A percentile compares a stretch with the other conserved stretches of the same genome.
phyloP scores from a whole-genome alignment of 2,329 filamentous ascomycete species.

The Hawksworthiomyces lignivorus region DNA sequence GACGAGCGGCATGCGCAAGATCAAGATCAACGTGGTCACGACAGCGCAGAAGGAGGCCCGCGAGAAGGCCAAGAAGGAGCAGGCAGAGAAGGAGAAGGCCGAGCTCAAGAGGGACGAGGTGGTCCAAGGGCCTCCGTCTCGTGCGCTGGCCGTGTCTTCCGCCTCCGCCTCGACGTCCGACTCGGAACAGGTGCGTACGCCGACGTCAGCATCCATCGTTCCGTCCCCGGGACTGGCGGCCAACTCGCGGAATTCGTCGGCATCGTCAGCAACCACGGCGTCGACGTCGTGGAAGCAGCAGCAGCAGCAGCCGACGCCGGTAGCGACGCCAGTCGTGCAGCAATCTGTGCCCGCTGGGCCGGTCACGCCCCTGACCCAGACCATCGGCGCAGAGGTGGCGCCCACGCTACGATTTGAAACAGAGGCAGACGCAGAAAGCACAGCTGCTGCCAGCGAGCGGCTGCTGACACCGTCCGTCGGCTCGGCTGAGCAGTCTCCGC shows the following conservation, averaged over 20 bases:
- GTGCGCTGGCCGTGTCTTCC: no score
- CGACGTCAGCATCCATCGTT: neutral
- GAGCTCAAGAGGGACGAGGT: neutral
- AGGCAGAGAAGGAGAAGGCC: conserved; percentile 2
- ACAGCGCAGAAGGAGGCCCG: conserved; percentile 50
- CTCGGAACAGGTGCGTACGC: neutral
- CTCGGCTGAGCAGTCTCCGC: conserved; percentile 16
- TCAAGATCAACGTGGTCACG: conserved; percentile 55
- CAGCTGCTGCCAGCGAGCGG: neutral
- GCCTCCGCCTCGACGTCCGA: neutral
- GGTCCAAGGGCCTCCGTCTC: no score
- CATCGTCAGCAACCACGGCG: no score
- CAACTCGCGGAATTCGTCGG: no score
- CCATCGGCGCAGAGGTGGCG: neutral
- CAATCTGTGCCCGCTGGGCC: conserved; percentile 12
- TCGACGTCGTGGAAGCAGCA: no score
- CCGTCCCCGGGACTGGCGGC: no score
- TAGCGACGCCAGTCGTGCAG: neutral
- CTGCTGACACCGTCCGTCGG: no score
- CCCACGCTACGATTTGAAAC: neutral
- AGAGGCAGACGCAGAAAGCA: neutral
- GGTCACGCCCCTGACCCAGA: conserved; percentile 6
- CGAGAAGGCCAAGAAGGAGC: conserved; percentile 21
- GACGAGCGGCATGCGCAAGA: conserved; percentile 52
- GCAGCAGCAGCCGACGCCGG: neutral